Evolutionary conservation across 176 grass and related monocot species (phyloP), one percentile per base, ranked within the genome.

Genomic region (Poa annua): DNA sequence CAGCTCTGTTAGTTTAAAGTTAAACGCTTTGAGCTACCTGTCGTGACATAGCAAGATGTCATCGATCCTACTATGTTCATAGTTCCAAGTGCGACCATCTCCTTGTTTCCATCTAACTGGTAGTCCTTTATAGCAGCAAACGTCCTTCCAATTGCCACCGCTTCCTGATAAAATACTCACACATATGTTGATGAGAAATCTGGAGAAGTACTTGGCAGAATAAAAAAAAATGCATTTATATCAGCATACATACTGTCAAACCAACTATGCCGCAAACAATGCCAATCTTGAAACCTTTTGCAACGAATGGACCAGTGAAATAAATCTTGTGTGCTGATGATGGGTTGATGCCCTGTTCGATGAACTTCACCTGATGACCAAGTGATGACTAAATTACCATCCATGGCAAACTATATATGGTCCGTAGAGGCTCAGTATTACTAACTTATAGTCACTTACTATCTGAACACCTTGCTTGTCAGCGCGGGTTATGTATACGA

Each of bases 21-120:
- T 62, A 51, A 50, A 11, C 66, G 71, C 25, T 48, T 57, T n/a
- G 21, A 69, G 11, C 15, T 84, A 91, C 96, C 96, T 76, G 96
- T 99, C 14, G 96, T 84, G 15, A 93, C 79, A 81, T 99, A 99
- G 78, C 96, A 99, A 62, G 96, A 99, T 7, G 93, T 88, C 92
- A 99, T 99, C 12, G 96, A 99, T 8, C 96, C 96, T 70, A 92
- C 76, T 22, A 96, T 63, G 42, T 99, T 99, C 96, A 99, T 99
- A 20, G 91, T 93, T 85, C 96, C 93, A 79, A 99, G 81, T 22
- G 96, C 96, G 44, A 99, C 83, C 96, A 96, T 99, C 89, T 99
- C 96, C 69, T 99, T 99, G 73, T 99, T 99, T 76, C 96, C 96
- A 86, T 99, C 93, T 39, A 96, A 68, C 35, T 96, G 89, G 76